These are phyloP conservation scores for Ogataea pignaliae DNA, from an alignment of 805 yeast genomes.

Conservation along the genomic window DNA sequence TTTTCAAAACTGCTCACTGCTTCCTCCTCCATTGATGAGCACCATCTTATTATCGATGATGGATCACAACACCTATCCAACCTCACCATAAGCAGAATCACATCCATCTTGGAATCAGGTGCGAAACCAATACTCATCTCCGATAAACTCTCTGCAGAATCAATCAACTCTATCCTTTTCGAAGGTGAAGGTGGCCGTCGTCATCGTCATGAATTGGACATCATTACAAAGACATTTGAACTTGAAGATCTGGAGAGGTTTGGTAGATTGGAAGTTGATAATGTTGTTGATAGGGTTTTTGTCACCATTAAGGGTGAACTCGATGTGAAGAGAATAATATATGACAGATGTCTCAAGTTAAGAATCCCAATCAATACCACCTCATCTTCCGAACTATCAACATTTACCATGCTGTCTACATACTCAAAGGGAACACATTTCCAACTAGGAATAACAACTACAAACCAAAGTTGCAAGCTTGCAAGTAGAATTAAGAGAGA, in stretches of 20 bases:
- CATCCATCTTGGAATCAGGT: conserved; percentile 45
- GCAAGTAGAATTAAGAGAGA: conserved; percentile 80
- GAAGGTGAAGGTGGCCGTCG: conserved; percentile 4
- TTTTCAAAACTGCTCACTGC: conserved; percentile 34
- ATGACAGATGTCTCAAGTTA: conserved; percentile 45
- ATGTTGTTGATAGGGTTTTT: conserved; percentile 72
- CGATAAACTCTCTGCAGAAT: conserved; percentile 13
- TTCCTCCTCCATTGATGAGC: conserved; percentile 43
- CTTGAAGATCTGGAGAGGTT: conserved; percentile 43
- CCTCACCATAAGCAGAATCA: conserved; percentile 44
- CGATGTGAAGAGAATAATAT: conserved; percentile 38
- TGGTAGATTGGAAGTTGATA: conserved; percentile 62
- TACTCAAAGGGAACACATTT: conserved; percentile 60
- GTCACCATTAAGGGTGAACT: conserved; percentile 38
- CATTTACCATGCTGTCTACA: conserved; percentile 74
- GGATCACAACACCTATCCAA: conserved; percentile 29
- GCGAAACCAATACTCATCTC: conserved; percentile 53
- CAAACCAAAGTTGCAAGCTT: conserved; percentile 84
- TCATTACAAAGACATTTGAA: conserved; percentile 31
- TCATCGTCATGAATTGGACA: conserved; percentile 6
- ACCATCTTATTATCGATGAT: conserved; percentile 54
- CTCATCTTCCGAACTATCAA: conserved; percentile 66
- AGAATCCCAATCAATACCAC: conserved; percentile 82
- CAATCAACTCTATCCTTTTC: conserved; percentile 13
- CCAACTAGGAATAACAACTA: conserved; percentile 79